Conservation (phyloP, 768 basidiomycete genomes). For the Tricholoma sp. region DNA sequence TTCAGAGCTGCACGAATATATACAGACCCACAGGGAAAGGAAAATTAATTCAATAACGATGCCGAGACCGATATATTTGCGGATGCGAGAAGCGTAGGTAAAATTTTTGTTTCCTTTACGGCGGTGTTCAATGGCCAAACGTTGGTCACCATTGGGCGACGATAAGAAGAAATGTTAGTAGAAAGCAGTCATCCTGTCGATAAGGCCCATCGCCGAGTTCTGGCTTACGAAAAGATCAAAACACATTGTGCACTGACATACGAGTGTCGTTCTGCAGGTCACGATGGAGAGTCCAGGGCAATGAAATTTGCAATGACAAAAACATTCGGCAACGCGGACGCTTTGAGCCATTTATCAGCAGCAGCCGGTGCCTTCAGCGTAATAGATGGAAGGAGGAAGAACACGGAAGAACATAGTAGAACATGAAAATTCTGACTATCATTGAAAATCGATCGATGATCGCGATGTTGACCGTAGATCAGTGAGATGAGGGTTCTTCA, state of each 20-base stretch:
- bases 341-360: background rate
- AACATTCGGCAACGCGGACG: background rate
- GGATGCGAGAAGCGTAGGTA: background rate
- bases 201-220: background rate
- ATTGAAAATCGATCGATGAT: slow-evolving; percentile 18
- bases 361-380: background rate
- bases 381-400: background rate
- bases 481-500: background rate
- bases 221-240: background rate
- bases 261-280: background rate
- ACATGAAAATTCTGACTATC: background rate
- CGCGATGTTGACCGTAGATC: slow-evolving; percentile 2
- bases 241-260: background rate
- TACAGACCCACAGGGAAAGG: no score
- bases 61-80: background rate
- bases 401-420: background rate
- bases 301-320: background rate
- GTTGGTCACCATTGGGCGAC: background rate
- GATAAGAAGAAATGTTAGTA: background rate
- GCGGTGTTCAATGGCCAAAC: background rate
- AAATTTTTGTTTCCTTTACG: background rate
- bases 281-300: background rate
- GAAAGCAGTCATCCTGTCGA: background rate
- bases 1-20: no score
- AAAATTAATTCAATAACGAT: background rate